Percentiles rank a stretch among this genome's conserved stretches.
Evolutionary conservation across 106 monocot species (phyloP).

Genomic region (Narthecium ossifragum): DNA sequence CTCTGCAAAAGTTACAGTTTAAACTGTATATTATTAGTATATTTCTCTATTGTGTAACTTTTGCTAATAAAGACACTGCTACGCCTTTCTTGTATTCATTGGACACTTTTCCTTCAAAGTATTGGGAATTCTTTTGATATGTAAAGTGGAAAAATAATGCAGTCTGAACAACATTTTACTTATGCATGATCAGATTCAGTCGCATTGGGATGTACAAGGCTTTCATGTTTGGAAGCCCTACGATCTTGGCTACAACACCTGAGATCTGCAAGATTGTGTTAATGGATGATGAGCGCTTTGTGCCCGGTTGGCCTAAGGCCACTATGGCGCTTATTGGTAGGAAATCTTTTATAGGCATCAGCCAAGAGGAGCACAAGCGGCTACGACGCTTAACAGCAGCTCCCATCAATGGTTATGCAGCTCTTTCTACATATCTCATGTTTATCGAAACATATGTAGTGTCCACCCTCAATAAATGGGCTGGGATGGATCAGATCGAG

Average conservation of each 20-base stretch:
- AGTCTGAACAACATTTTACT: too few relatives aligned
- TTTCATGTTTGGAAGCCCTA: conserved; percentile 92
- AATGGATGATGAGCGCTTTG: conserved; percentile 82
- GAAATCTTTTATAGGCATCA: conserved; percentile 69
- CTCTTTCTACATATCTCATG: conserved; percentile 65
- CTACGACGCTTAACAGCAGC: conserved; percentile 57
- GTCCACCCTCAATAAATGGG: conserved; percentile 53
- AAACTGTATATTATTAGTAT: background rate
- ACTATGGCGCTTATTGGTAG: conserved; percentile 63
- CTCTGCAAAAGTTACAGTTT: too few relatives aligned
- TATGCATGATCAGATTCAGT: conserved; percentile 66
- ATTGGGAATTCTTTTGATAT: background rate
- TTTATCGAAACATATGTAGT: conserved; percentile 62
- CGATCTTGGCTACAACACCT: conserved; percentile 61
- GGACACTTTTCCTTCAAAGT: background rate
- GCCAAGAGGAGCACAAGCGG: conserved; percentile 69
- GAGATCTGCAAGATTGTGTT: conserved; percentile 70
- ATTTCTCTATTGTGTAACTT: background rate
- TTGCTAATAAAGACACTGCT: background rate
- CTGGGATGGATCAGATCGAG: conserved; percentile 53
- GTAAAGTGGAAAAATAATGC: too few relatives aligned
- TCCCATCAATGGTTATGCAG: conserved; percentile 73
- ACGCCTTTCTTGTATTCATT: background rate
- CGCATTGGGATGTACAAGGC: conserved; percentile 69
- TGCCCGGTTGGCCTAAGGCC: conserved; percentile 80